phyloP scores from a whole-genome alignment of 2,329 filamentous ascomycete species.

The Colletotrichum sojae region DNA sequence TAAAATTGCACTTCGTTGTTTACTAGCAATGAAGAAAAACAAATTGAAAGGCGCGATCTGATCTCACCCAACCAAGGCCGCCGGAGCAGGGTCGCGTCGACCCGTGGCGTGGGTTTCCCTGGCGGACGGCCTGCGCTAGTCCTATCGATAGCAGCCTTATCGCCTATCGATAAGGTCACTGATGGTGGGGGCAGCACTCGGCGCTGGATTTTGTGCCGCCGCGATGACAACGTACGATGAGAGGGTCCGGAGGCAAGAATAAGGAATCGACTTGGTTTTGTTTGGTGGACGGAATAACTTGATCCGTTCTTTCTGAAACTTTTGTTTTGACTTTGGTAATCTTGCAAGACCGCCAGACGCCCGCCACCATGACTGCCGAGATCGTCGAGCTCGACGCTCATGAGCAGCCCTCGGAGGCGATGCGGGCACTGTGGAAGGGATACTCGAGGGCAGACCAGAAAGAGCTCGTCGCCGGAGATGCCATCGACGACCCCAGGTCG shows the following conservation, averaged over 20 bases:
- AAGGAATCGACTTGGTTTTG: not conserved
- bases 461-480: constrained; percentile 65
- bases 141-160: constrained; percentile 30
- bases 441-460: constrained; percentile 74
- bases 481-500: constrained; percentile 65
- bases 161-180: constrained; percentile 31
- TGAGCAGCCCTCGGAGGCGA: constrained; percentile 79
- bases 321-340: no score
- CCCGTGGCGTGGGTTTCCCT: constrained; percentile 35
- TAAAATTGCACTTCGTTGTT: constrained; percentile 42
- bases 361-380: constrained; percentile 55
- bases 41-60: constrained; percentile 37
- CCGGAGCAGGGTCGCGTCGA: constrained; percentile 33
- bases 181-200: constrained; percentile 34
- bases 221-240: constrained; percentile 28
- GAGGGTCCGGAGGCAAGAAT: not conserved
- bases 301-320: not conserved
- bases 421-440: constrained; percentile 82
- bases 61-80: constrained; percentile 39
- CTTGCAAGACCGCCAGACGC: no score
- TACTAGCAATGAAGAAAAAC: constrained; percentile 42
- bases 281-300: not conserved
- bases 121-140: constrained; percentile 7
- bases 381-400: constrained; percentile 78
- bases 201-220: constrained; percentile 29